These are phyloP conservation scores for Bacidia gigantensis DNA, from an alignment of 495 filamentous ascomycete genomes.

Conservation along the genomic window DNA sequence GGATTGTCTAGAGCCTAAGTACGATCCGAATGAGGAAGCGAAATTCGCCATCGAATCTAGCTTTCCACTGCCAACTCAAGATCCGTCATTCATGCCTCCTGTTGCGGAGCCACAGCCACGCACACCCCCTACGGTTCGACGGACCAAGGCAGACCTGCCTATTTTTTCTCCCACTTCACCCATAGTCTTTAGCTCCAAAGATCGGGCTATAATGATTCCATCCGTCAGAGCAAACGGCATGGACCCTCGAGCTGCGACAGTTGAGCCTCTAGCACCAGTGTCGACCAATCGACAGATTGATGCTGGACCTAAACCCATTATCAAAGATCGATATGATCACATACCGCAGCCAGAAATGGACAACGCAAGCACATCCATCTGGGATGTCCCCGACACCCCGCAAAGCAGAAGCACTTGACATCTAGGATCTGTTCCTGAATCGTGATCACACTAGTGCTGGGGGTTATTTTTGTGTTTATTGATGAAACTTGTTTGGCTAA, in stretches of 20 bases:
- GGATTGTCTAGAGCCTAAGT: no score
- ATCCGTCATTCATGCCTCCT: conserved; percentile 10
- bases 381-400: conserved; percentile 18
- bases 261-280: not conserved
- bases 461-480: no score
- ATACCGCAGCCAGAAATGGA: not conserved
- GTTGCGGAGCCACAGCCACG: conserved; percentile 13
- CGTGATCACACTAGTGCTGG: no score
- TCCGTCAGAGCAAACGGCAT: not conserved
- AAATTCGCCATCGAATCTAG: not conserved
- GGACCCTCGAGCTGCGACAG: not conserved
- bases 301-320: not conserved
- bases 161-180: conserved; percentile 36
- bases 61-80: conserved; percentile 1
- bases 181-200: conserved; percentile 33
- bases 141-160: conserved; percentile 34
- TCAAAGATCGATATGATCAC: not conserved
- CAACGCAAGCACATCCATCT: conserved; percentile 8
- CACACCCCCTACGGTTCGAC: conserved; percentile 20
- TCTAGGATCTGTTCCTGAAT: no score
- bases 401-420: conserved; percentile 6
- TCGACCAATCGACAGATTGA: not conserved
- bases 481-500: no score
- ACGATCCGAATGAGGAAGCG: no score
- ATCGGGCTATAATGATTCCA: not conserved